phyloP scores from a whole-genome alignment of 768 basidiomycete genomes.

The Phlegmacium glaucopus region DNA sequence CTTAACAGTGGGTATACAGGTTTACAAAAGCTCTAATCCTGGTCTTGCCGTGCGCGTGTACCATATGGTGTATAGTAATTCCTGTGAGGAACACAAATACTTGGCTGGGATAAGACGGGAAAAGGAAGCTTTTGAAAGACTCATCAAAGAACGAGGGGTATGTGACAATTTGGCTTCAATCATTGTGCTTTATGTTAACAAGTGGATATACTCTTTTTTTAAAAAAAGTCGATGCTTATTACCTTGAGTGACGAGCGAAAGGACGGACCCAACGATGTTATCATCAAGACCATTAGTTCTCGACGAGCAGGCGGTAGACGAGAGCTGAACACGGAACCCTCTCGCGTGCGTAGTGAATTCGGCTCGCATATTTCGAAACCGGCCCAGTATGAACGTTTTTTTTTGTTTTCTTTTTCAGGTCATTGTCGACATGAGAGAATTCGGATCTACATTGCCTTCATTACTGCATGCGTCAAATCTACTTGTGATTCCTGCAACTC shows the following conservation, averaged over 20 bases:
- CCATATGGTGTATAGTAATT: conserved; percentile 92
- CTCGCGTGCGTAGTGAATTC: conserved; percentile 40
- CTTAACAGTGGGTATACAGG: conserved; percentile 41
- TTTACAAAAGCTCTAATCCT: conserved; percentile 82
- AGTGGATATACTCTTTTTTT: not conserved
- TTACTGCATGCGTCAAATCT: conserved; percentile 81
- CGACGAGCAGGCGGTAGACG: conserved; percentile 85
- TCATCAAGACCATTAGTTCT: conserved; percentile 79
- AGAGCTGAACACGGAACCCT: conserved; percentile 60
- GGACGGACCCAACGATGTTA: conserved; percentile 44
- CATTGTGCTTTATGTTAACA: not conserved
- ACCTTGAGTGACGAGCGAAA: conserved; percentile 68
- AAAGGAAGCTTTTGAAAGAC: conserved; percentile 88
- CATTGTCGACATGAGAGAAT: conserved; percentile 96
- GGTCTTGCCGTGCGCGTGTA: conserved; percentile 86
- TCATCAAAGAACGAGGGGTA: conserved; percentile 92
- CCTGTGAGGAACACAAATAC: conserved; percentile 95
- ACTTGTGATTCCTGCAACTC: conserved; percentile 82
- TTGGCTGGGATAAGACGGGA: conserved; percentile 84
- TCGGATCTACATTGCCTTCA: conserved; percentile 88
- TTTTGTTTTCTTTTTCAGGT: conserved; percentile 57
- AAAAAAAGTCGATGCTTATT: conserved; percentile 85
- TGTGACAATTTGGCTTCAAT: conserved; percentile 24
- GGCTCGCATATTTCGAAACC: not conserved
- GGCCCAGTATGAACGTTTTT: not conserved